Conservation (phyloP, 306 rosid genomes). For the Calophaca sinica region DNA sequence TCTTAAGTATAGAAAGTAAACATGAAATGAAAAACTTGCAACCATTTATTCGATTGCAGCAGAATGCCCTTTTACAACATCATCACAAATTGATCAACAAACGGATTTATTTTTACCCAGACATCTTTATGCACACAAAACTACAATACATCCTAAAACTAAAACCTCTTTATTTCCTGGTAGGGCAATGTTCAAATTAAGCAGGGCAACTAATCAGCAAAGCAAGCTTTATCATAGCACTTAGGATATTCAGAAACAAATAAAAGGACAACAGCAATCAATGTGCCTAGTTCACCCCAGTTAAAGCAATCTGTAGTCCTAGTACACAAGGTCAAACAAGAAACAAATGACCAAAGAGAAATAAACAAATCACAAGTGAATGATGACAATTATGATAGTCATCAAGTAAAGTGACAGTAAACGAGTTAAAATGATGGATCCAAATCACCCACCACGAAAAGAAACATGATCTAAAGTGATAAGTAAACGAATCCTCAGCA, state of each 20-base stretch:
- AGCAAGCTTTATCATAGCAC: conserved; percentile 14
- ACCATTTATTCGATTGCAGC: too few species aligned
- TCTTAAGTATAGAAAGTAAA: too few species aligned
- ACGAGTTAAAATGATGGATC: conserved; percentile 53
- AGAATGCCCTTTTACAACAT: too few species aligned
- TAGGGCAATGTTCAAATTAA: conserved; percentile 2
- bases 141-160: too few species aligned
- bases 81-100: too few species aligned
- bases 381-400: too few species aligned
- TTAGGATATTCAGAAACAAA: not conserved
- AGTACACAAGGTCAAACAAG: conserved; percentile 31
- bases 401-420: too few species aligned
- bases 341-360: conserved; percentile 15
- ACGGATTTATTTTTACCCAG: too few species aligned
- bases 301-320: conserved; percentile 5
- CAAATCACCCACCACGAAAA: conserved; percentile 4
- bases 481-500: conserved; percentile 16
- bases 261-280: not conserved
- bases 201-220: conserved; percentile 33
- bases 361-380: not conserved
- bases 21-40: too few species aligned
- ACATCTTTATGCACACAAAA: too few species aligned
- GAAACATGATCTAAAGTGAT: conserved; percentile 34
- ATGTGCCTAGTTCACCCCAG: not conserved
- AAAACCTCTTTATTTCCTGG: conserved; percentile 5